Conservation (phyloP, 2,329 filamentous ascomycete genomes). For the Leptographium galeiforme region DNA sequence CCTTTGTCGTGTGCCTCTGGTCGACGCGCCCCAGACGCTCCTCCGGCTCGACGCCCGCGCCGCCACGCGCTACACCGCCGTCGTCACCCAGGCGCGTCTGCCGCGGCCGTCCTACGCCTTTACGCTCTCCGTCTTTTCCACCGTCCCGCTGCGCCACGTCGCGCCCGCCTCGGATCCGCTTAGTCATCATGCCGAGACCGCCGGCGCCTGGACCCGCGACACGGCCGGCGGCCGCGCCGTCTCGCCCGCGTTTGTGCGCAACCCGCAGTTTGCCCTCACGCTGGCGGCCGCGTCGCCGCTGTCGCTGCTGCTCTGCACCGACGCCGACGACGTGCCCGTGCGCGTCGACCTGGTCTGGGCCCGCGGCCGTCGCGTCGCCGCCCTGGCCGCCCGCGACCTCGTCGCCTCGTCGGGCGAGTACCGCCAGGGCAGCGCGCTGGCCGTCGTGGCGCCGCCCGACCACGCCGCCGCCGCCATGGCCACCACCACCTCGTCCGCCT, state of each 20-base stretch:
- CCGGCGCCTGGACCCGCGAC: constrained; percentile 60
- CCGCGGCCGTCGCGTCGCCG: constrained; percentile 47
- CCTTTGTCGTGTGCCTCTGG: constrained; percentile 38
- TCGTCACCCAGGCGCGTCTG: constrained; percentile 56
- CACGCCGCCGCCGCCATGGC: too few relatives aligned
- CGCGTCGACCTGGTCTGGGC: constrained; percentile 80
- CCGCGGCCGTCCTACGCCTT: constrained; percentile 66
- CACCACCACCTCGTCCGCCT: constrained; percentile 3
- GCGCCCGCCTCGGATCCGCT: constrained; percentile 48
- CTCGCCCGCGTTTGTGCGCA: constrained; percentile 63
- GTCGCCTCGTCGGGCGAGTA: constrained; percentile 81
- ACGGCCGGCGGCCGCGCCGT: constrained; percentile 77
- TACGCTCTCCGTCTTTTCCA: constrained; percentile 63
- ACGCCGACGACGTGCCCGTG: constrained; percentile 53
- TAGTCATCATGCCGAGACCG: constrained; percentile 40
- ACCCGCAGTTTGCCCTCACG: constrained; percentile 70
- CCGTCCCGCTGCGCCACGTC: constrained; percentile 26
- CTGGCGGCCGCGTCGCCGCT: constrained; percentile 46
- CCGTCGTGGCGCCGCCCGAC: constrained; percentile 29
- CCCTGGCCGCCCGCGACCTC: constrained; percentile 62
- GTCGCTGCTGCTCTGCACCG: constrained; percentile 60
- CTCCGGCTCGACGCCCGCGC: constrained; percentile 51
- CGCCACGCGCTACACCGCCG: constrained; percentile 37
- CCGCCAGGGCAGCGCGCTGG: constrained; percentile 62
- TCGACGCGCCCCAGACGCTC: constrained; percentile 87